phyloP scores from a whole-genome alignment of 2,329 filamentous ascomycete species.

The Sphaerulina populicola region DNA sequence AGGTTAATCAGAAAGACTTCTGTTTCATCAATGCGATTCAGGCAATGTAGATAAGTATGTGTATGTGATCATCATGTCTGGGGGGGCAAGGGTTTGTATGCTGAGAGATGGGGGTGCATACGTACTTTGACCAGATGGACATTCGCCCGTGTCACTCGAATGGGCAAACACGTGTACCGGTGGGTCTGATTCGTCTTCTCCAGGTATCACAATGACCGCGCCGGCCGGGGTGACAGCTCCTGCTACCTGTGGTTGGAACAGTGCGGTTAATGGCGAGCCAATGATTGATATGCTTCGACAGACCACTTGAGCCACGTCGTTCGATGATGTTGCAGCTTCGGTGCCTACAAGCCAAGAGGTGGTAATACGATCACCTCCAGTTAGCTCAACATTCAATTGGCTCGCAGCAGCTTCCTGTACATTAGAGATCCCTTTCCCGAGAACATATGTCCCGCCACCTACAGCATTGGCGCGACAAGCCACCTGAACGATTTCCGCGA shows the following conservation, averaged over 20 bases:
- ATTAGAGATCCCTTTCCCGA: slow-evolving; percentile 58
- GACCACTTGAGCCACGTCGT: not conserved
- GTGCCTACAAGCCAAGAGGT: slow-evolving; percentile 28
- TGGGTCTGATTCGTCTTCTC: slow-evolving; percentile 31
- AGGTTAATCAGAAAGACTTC: slow-evolving; percentile 81
- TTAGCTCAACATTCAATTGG: slow-evolving; percentile 21
- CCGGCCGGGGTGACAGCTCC: slow-evolving; percentile 68
- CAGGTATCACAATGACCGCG: slow-evolving; percentile 59
- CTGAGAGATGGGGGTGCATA: slow-evolving; percentile 31
- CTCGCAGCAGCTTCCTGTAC: slow-evolving; percentile 17
- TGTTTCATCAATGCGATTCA: slow-evolving; percentile 81
- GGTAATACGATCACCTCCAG: slow-evolving; percentile 27
- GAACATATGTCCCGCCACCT: slow-evolving; percentile 81
- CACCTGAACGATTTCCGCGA: slow-evolving; percentile 82
- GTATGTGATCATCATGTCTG: slow-evolving; percentile 70
- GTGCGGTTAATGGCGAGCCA: slow-evolving; percentile 52
- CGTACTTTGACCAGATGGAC: slow-evolving; percentile 83
- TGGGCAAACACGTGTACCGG: slow-evolving; percentile 61
- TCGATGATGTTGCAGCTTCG: slow-evolving; percentile 12
- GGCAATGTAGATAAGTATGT: slow-evolving; percentile 99
- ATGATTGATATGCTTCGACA: slow-evolving; percentile 53
- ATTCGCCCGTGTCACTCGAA: slow-evolving; percentile 87
- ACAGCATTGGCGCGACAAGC: slow-evolving; percentile 85
- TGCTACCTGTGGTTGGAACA: slow-evolving; percentile 67
- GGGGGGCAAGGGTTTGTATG: slow-evolving; percentile 1